Base-by-base conservation (phyloP, 2,329 filamentous ascomycete species). In the Rugonectria rugulosa region DNA sequence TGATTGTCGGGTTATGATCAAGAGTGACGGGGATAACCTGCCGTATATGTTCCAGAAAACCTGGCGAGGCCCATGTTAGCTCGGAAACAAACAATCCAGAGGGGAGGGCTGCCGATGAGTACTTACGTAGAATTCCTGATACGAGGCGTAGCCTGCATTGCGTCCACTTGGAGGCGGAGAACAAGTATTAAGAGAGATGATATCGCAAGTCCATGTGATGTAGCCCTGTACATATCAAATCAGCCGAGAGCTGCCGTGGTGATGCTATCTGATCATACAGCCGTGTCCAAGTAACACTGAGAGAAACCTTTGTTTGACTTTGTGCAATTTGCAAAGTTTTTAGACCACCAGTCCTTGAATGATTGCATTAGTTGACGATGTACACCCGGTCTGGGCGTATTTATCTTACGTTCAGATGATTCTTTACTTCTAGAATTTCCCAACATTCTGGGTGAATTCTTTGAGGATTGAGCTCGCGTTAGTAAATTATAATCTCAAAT, bases 201-300 rank as follows among this genome's bases (percentile, higher is more conserved):
- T 42, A 24, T 42, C 38, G 38, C 38, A 42, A 42, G 38, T 42
- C 38, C 38, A 42, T 14, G 38, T 42, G 23, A 42, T 42, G 21
- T 42, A 42, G n/a, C 38, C 38, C 38, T 42, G 11, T 2, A 9
- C 17, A n/a, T n/a, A n/a, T 14, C 12, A 17, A 4, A 15, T 40
- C 19, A 40, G 36, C 19, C 19, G 12, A 17, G 6, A 8, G n/a
- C 14, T 27, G 21, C 8, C 17, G 1, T 3, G n/a, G 11, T 8
- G 11, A 12, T 10, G 12, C 12, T 15, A 9, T n/a, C 37, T 8
- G 21, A n/a, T 24, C 38, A 8, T 42, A 42, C 38, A 29, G 38
- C 23, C 9, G 17, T 14, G 14, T 42, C 38, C 23, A 42, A 15
- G n/a, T 42, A 42, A 24, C 38, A 42, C 20, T n/a, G 11, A n/a